These are phyloP conservation scores for Globisporangium irregulare DNA, from an alignment of 352 stramenopile species.

Conservation along the genomic window DNA sequence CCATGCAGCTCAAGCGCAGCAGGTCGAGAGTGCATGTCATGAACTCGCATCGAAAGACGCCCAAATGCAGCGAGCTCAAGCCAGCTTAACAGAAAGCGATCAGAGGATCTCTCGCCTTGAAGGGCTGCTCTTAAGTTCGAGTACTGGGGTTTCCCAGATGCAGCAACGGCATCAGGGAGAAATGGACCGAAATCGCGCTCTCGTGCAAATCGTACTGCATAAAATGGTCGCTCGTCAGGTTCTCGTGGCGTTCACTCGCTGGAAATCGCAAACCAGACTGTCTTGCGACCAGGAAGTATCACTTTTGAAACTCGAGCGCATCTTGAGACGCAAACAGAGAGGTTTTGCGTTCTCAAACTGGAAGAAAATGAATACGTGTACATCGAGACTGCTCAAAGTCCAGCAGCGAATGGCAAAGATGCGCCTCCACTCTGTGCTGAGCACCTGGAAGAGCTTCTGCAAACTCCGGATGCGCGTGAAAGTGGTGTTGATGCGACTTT, in stretches of 20 bases:
- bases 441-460: constrained; percentile 9
- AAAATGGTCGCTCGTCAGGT: neutral
- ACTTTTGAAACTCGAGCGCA: constrained; percentile 18
- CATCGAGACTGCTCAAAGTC: neutral
- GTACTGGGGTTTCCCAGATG: neutral
- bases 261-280: constrained; percentile 18
- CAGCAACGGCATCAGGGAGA: neutral
- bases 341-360: constrained; percentile 24
- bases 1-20: neutral
- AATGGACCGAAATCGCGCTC: neutral
- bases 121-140: neutral
- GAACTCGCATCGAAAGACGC: neutral
- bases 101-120: constrained; percentile 5
- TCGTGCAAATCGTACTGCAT: neutral
- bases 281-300: constrained; percentile 9
- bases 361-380: constrained; percentile 18
- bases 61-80: constrained; percentile 8
- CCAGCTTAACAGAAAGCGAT: neutral
- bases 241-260: constrained; percentile 21
- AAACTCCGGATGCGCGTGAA: neutral
- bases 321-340: constrained; percentile 18
- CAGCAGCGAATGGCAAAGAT: constrained; percentile 6
- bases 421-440: neutral
- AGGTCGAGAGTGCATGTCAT: neutral
- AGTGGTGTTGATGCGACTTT: constrained; percentile 9